Base-by-base conservation (phyloP, 2,329 filamentous ascomycete genomes). In the Huntiella omanensis region DNA sequence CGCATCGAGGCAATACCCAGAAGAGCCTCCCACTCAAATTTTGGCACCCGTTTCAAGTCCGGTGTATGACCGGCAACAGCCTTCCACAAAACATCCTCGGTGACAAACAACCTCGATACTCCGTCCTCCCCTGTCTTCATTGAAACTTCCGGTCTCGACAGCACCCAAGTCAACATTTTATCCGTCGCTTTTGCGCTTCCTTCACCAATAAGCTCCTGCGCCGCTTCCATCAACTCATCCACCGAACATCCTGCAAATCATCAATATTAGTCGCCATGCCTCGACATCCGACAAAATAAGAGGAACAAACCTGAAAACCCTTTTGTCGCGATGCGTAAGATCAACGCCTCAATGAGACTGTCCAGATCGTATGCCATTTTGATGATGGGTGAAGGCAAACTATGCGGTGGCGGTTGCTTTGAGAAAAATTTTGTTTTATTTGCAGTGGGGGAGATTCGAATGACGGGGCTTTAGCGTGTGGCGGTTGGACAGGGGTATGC, bases 21-120 rank as follows among this genome's bases (percentile, higher is more conserved):
- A 6, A 77, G 62, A 2, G 71, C 64, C 52, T 68, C 64, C 73
- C 73, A 77, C 57, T 77, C 73, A 8, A 71, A 70, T 8, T 64
- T 63, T 2, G 73, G 72, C 3, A 77, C 60, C 47, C 69, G 67
- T 54, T 74, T 75, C 54, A 69, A 64, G 55, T 79, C 73, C 7
- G 71, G 62, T 5, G 66, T 65, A 56, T 79, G 75, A 10, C 73
- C 73, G 16, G 73, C 68, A 41, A 79, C 60, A 3, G 67, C 67
- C 54, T 70, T 66, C 75, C 75, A 79, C 55, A 75, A 66, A 3
- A 68, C 67, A 41, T 70, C 66, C 51, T 75, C 67, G 0, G 69
- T 67, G 11, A 71, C 66, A 48, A 65, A 66, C 2, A 77, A 57
- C 8, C 59, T 55, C 38, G 57, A 56, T 28, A 28, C 22, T 3